phyloP scores from a whole-genome alignment of 345 rosid genomes.

The thale cress (Arabidopsis thaliana) region DNA sequence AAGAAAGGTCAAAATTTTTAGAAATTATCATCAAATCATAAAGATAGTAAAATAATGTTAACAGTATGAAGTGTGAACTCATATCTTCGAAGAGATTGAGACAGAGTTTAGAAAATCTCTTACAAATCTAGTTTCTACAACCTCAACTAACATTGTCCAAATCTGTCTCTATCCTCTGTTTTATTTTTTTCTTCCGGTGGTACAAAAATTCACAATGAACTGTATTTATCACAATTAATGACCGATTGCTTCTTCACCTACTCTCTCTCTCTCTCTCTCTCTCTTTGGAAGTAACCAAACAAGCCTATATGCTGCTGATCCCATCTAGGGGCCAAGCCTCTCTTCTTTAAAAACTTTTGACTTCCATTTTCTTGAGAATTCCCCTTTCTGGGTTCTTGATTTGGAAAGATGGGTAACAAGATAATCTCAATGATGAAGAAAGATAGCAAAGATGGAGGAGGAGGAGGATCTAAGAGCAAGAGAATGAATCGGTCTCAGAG shows the following conservation, averaged over 20 bases:
- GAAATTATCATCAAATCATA: neutral
- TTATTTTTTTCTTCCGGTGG: neutral
- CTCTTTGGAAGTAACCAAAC: conserved; percentile 3
- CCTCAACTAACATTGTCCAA: conserved; percentile 34
- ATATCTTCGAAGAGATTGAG: neutral
- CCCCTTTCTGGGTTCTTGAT: conserved; percentile 15
- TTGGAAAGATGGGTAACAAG: conserved; percentile 75
- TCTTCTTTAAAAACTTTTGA: conserved; percentile 1
- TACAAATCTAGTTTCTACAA: conserved; percentile 13
- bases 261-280: conserved; percentile 40
- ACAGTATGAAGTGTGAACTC: conserved; percentile 17
- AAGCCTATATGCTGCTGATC: conserved; percentile 29
- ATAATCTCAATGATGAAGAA: conserved; percentile 78
- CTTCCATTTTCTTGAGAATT: conserved; percentile 17
- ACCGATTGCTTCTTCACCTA: conserved; percentile 48
- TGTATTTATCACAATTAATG: conserved; percentile 38
- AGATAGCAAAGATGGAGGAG: conserved; percentile 60
- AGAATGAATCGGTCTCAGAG: conserved; percentile 83
- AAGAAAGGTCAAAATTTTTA: neutral
- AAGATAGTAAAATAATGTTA: neutral
- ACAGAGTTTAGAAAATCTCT: neutral
- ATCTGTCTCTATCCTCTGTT: conserved; percentile 35
- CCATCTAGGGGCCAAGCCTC: conserved; percentile 41
- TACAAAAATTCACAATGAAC: conserved; percentile 30
- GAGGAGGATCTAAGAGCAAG: conserved; percentile 88